Base-by-base conservation (phyloP, 768 basidiomycete species). In the Cubamyces lactineus region DNA sequence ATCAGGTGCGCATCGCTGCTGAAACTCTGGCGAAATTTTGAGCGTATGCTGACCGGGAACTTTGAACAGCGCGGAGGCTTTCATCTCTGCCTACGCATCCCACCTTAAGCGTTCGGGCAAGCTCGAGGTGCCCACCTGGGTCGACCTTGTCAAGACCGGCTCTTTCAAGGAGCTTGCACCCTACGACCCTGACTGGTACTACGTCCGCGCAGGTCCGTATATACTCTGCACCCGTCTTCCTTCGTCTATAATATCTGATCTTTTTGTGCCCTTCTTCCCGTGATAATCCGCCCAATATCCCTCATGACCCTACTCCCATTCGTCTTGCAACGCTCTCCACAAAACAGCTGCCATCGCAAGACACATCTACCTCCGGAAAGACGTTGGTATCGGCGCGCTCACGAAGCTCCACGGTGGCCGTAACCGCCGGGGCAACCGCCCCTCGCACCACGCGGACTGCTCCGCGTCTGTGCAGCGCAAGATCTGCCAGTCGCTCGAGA, bases 141-240 rank as follows among this genome's bases (percentile, higher is more conserved):
- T 92, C 64, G 96, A 97, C 78, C 81, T 98, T 71, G 97, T 99
- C 76, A 99, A 99, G 85, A 99, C 97, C 64, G 96, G 93, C 75
- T 81, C 91, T 62, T 95, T 83, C 85, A 98, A 98, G 79, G 97
- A 99, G 80, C 92, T 97, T 63, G 96, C 96, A 56, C 97, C 97
- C 57, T 98, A 98, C 80, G 94, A 98, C 79, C 92, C 94, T 45
- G 97, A 99, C 78, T 99, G 97, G 97, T 99, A 88, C 86, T 99
- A 98, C 80, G 84, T 96, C 76, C 94, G 97, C 72, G 92, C 96
- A 79, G 96, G 96, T 97, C 73, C 75, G 87, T 84, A 45, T 41
- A 47, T 45, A 15, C 21, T 39, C 24, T 47, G 11, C 12, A 23
- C 19, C 40, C 39, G 17, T 6, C 19, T 40, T 17, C 50, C 45